Conservation (phyloP, 2,329 filamentous ascomycete species). For the Stenocarpella maydis region DNA sequence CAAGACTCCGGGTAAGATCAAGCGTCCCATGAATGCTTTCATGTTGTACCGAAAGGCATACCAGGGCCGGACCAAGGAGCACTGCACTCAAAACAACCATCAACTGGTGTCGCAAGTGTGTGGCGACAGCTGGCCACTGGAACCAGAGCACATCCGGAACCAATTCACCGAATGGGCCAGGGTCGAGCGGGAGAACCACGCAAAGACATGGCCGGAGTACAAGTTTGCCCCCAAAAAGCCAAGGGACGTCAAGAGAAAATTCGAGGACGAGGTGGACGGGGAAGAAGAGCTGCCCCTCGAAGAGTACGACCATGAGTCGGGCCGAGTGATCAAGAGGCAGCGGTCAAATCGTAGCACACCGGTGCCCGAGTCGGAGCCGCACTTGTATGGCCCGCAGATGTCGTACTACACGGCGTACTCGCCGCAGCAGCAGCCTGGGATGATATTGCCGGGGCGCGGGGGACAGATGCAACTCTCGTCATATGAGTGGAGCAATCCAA, state of each 20-base stretch:
- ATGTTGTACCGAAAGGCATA: conserved; percentile 97
- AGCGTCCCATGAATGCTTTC: conserved; percentile 96
- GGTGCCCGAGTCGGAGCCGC: conserved; percentile 43
- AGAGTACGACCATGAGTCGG: conserved; percentile 53
- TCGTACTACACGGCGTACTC: conserved; percentile 39
- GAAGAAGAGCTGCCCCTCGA: conserved; percentile 54
- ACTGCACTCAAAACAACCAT: conserved; percentile 88
- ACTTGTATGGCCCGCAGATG: conserved; percentile 38
- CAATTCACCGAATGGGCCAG: conserved; percentile 82
- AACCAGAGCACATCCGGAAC: conserved; percentile 75
- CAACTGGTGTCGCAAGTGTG: conserved; percentile 91
- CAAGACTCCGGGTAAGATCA: conserved; percentile 78
- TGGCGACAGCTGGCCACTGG: conserved; percentile 85
- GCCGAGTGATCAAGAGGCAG: conserved; percentile 42
- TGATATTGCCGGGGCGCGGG: conserved; percentile 37
- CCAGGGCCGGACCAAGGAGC: conserved; percentile 83
- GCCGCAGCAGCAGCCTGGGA: conserved; percentile 31
- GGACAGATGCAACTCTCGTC: conserved; percentile 41
- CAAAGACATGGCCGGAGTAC: conserved; percentile 86
- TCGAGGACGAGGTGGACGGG: conserved; percentile 48
- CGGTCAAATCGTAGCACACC: conserved; percentile 44
- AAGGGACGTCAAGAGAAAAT: conserved; percentile 49
- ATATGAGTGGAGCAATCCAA: conserved; percentile 47
- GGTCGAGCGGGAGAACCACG: conserved; percentile 85
- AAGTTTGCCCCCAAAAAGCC: conserved; percentile 90